Base-by-base conservation (phyloP, 2,329 filamentous ascomycete species). In the Colletotrichum trifolii region DNA sequence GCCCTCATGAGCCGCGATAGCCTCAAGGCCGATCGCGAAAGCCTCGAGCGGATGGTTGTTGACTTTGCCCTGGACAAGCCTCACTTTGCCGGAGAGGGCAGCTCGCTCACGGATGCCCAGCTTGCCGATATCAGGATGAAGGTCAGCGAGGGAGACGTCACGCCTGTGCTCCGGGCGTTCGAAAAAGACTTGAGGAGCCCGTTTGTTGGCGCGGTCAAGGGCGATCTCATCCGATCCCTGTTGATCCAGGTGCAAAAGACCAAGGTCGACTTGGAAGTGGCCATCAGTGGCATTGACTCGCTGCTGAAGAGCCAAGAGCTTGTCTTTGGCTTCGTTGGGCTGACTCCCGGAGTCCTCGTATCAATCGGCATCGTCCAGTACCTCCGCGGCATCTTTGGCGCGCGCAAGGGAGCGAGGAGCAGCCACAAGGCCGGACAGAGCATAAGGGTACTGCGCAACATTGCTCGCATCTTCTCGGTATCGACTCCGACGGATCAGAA, bases 181-280 rank as follows among this genome's bases (percentile, higher is more conserved):
- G 96, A 99, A 75, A 89, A 91, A 73, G 95, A 97, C 70, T 83
- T 99, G 46, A 87, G 91, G 56, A 91, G 83, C 50, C 96, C 96
- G 1, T 89, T 99, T 66, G 83, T 89, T 59, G 94, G 95, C 8
- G 92, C 94, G 0, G 79, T 99, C 15, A 87, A 89, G 36, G 96
- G 96, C 10, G 95, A 98, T 72, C 84, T 99, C 35, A 87, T 98
- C 40, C 90, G 95, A 55, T 94, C 95, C 5, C 87, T 99, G 35
- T 83, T 99, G 48, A 98, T 99, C 60, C 96, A 99, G 75, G 90
- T 99, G 42, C 96, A 99, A 74, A 99, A 99, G 84, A 98, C 96
- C 25, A 99, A 99, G 81, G 96, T 99, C 8, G 96, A 99, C 73
- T 89, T 99, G 11, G 96, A 99, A 77, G 90, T 98, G 67, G 96